These are phyloP conservation scores for Steccherinum ochraceum DNA, from an alignment of 768 basidiomycete species.

Conservation along the genomic window DNA sequence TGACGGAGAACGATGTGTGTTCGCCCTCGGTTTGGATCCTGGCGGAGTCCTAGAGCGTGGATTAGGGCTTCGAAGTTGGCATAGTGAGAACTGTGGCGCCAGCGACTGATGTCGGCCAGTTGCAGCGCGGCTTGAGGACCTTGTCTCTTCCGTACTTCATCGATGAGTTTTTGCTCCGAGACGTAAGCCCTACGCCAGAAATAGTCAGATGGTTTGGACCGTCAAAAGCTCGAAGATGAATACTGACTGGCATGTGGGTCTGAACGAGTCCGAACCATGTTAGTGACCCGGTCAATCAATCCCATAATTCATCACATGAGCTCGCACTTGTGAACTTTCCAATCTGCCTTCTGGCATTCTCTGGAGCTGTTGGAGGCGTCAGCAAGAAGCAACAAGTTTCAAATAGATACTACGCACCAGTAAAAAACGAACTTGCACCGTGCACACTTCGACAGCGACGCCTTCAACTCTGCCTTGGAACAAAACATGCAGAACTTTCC, in stretches of 20 bases:
- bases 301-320: not conserved
- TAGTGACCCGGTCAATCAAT: not conserved
- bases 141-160: not conserved
- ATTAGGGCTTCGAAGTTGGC: not conserved
- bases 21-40: not conserved
- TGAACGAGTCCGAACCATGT: not conserved
- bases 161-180: not conserved
- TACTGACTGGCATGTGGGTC: not conserved
- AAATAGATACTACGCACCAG: not conserved
- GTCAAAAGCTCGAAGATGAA: not conserved
- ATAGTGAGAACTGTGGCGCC: not conserved
- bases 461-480: not conserved
- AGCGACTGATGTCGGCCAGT: not conserved
- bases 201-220: not conserved
- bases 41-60: not conserved
- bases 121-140: not conserved
- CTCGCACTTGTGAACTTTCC: constrained; percentile 6
- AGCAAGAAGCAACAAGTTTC: not conserved
- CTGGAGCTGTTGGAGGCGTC: not conserved
- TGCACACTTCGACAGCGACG: not conserved
- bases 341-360: constrained; percentile 6
- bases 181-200: not conserved
- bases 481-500: not conserved
- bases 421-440: not conserved
- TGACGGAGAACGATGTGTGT: not conserved